Evolutionary conservation across 345 rosid species (phyloP).

Genomic region (Orychophragmus violaceus): DNA sequence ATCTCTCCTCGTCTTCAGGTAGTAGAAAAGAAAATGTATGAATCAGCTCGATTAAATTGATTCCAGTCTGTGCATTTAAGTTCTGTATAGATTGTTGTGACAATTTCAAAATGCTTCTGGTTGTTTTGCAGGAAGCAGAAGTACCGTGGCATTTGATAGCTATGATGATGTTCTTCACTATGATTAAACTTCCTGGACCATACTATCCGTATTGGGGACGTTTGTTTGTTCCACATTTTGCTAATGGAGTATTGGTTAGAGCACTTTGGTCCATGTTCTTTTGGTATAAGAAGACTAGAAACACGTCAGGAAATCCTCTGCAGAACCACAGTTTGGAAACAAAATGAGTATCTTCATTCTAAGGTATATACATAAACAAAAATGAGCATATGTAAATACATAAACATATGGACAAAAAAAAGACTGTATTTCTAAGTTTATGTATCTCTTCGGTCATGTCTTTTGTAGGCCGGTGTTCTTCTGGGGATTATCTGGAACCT

Average conservation of each 20-base stretch:
- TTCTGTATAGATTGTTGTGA: background rate
- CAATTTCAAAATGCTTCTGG: background rate
- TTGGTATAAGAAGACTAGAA: conserved; percentile 54
- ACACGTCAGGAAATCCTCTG: conserved; percentile 12
- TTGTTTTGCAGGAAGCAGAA: conserved; percentile 58
- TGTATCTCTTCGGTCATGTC: background rate
- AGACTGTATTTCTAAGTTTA: background rate
- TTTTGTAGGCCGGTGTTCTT: conserved; percentile 17
- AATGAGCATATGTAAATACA: background rate
- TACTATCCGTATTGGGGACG: conserved; percentile 89
- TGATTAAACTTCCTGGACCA: conserved; percentile 78
- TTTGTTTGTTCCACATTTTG: conserved; percentile 66
- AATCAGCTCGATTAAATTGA: background rate
- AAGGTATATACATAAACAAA: background rate
- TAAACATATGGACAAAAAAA: background rate
- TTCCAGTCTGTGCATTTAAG: background rate
- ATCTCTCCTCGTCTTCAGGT: conserved; percentile 77
- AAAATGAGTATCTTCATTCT: background rate
- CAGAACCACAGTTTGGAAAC: conserved; percentile 12
- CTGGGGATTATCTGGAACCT: background rate
- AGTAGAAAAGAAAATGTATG: background rate
- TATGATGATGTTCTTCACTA: conserved; percentile 46
- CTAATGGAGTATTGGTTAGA: conserved; percentile 71
- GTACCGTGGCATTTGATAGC: conserved; percentile 87
- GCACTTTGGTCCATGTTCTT: conserved; percentile 50